Evolutionary conservation across 1,139 yeast genomes (phyloP).

Genomic region (Yamadazyma pseudoaaseri): DNA sequence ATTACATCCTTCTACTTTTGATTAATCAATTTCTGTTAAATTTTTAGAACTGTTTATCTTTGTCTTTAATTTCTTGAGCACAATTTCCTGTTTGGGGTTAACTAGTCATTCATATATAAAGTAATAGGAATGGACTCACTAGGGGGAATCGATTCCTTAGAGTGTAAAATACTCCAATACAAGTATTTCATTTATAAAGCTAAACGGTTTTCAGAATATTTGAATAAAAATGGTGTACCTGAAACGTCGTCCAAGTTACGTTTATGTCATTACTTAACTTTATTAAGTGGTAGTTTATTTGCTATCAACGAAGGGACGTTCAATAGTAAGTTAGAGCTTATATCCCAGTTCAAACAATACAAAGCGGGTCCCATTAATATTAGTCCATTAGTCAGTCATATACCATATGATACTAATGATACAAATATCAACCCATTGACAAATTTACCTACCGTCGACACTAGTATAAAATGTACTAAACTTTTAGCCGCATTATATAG

Average conservation of each 20-base stretch:
- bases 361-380: conserved; percentile 29
- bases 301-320: conserved; percentile 50
- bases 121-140: conserved; percentile 2
- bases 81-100: too few species aligned
- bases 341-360: conserved; percentile 41
- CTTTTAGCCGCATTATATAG: conserved; percentile 34
- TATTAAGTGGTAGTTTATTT: conserved; percentile 45
- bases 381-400: conserved; percentile 37
- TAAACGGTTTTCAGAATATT: conserved; percentile 17
- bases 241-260: conserved; percentile 3
- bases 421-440: conserved; percentile 26
- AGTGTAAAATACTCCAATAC: conserved; percentile 40
- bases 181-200: conserved; percentile 38
- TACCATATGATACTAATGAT: conserved; percentile 42
- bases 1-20: too few species aligned
- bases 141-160: conserved; percentile 16
- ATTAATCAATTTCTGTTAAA: too few species aligned
- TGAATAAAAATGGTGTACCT: conserved; percentile 1
- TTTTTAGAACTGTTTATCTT: too few species aligned
- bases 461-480: conserved; percentile 33
- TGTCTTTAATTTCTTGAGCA: too few species aligned
- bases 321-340: conserved; percentile 38
- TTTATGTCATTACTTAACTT: conserved; percentile 36
- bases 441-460: conserved; percentile 28
- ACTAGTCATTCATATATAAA: too few species aligned